These are phyloP conservation scores for Suillus subaureus DNA, from an alignment of 768 basidiomycete genomes.

Conservation along the genomic window DNA sequence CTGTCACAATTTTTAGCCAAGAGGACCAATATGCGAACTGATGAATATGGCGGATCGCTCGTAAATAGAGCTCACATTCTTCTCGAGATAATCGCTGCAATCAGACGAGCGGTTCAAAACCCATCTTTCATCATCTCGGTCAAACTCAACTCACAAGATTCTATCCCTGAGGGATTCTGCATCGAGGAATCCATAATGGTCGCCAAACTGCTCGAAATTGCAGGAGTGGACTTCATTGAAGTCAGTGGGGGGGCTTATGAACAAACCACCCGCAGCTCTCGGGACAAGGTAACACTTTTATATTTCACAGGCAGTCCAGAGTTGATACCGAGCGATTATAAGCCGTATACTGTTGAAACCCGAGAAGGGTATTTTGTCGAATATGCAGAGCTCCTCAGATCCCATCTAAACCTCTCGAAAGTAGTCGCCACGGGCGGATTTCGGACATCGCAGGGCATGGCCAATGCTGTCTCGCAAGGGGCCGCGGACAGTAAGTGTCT, in stretches of 20 bases:
- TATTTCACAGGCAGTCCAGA: neutral
- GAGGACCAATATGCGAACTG: constrained; percentile 49
- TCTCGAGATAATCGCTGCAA: constrained; percentile 48
- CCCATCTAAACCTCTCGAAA: constrained; percentile 26
- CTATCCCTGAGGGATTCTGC: constrained; percentile 29
- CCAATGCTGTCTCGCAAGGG: constrained; percentile 25
- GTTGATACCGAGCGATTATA: constrained; percentile 10
- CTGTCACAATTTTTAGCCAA: constrained; percentile 51
- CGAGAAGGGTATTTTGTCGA: constrained; percentile 35
- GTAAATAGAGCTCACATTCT: constrained; percentile 53
- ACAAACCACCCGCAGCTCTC: constrained; percentile 7
- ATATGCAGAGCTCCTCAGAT: constrained; percentile 31
- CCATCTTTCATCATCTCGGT: constrained; percentile 34
- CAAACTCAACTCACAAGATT: constrained; percentile 36
- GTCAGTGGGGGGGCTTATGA: constrained; percentile 44
- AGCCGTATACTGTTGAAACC: constrained; percentile 10
- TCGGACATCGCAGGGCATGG: constrained; percentile 30
- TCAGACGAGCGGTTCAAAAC: constrained; percentile 40
- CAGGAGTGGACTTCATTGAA: constrained; percentile 42
- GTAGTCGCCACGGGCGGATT: constrained; percentile 36
- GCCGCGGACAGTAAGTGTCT: constrained; percentile 29
- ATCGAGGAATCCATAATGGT: constrained; percentile 34
- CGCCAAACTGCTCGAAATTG: constrained; percentile 35
- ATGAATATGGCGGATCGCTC: constrained; percentile 57
- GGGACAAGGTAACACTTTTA: constrained; percentile 17